phyloP scores from a whole-genome alignment of 2,329 filamentous ascomycete species.

The Clarireedia monteithiana region DNA sequence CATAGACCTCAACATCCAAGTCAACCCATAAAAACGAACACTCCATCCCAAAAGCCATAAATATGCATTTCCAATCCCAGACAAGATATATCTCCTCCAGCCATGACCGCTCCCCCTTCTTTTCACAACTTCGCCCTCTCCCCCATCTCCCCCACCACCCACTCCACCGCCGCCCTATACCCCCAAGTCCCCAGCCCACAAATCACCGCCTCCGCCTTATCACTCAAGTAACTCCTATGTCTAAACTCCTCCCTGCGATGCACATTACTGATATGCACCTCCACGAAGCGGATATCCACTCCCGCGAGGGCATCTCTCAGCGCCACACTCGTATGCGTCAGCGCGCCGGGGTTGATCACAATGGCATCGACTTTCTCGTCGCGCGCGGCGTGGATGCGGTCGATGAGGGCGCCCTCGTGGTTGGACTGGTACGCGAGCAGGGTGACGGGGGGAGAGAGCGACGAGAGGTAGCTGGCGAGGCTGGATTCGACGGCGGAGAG shows the following conservation, averaged over 20 bases:
- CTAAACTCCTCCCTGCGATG: constrained; percentile 63
- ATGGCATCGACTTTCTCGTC: constrained; percentile 50
- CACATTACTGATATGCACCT: constrained; percentile 71
- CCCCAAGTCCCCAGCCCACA: constrained; percentile 59
- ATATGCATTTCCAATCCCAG: background rate
- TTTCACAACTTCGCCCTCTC: constrained; percentile 25
- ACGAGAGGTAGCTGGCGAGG: constrained; percentile 13
- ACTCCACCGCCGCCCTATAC: constrained; percentile 53
- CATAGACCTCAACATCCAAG: too few species aligned
- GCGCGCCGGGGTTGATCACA: constrained; percentile 68
- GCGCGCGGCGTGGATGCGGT: constrained; percentile 53
- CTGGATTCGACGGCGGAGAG: constrained; percentile 48
- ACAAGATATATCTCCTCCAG: background rate
- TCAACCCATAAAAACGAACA: too few species aligned
- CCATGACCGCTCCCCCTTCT: background rate
- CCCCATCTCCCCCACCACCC: constrained; percentile 39
- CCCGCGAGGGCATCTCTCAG: constrained; percentile 66
- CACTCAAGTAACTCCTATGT: constrained; percentile 63
- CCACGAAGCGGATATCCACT: constrained; percentile 65
- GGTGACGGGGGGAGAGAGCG: constrained; percentile 24
- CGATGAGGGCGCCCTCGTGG: constrained; percentile 51
- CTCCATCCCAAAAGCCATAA: too few species aligned
- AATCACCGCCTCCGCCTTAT: constrained; percentile 69
- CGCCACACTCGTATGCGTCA: constrained; percentile 70
- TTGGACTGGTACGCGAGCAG: constrained; percentile 66